Evolutionary conservation across 371 early-diverging fungal genomes (phyloP), one percentile per base, ranked within the genome.

Genomic region (Basidiobolus meristosporus): DNA sequence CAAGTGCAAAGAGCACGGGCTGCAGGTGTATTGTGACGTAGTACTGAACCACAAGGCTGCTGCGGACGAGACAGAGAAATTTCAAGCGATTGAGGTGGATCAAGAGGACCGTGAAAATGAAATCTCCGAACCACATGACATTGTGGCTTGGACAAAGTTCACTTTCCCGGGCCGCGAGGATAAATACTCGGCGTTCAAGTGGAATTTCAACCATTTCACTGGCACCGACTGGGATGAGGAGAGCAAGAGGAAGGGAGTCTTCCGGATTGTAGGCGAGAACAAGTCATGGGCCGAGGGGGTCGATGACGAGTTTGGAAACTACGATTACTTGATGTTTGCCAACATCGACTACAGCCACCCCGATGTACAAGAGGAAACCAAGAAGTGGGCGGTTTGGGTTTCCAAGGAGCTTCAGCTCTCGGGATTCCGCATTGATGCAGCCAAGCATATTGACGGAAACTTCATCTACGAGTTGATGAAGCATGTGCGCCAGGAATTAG

Each of bases 341-440:
- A 47, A 62, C 35, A 43, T 62, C 33, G 54, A 59, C 33, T 53
- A 51, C 22, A 30, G 38, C 12, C 57, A 58, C 17, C 51, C 53
- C 0, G 61, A 57, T n/a, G 60, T 57, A 1, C 41, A 45, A 10
- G 38, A 46, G 14, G 59, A 62, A n/a, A 45, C 54, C 11, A 33
- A 53, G 34, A 45, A 46, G 3, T 62, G 56, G 57, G 51, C 50
- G 15, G 14, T 45, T 14, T 60, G 61, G 59, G 38, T 55, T 20
- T 37, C 51, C n/a, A 43, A 59, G 1, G 56, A 59, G 33, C 49
- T 59, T 19, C 41, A 44, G 15, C 41, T 62, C n/a, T 49, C 47
- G 17, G 62, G 62, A 10, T 47, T 59, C 40, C 47, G 62, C 17
- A 45, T 59, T 19, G 62, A 62, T 38, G 62, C 59, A n/a, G 40